Conservation (phyloP, 192 early-diverging fungal species). For the Pilaira anomala region DNA sequence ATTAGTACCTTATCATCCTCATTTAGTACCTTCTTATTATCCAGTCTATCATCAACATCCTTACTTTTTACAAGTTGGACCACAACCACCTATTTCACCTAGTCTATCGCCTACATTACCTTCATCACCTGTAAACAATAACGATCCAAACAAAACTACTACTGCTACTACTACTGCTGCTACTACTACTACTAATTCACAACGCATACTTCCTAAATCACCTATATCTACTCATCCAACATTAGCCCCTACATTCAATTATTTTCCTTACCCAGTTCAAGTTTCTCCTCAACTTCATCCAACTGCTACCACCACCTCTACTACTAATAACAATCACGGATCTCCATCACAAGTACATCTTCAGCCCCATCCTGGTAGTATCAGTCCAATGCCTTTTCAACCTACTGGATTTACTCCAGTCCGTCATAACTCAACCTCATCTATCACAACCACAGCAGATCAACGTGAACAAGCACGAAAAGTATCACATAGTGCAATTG, state of each 20-base stretch:
- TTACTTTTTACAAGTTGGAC: slow-evolving; percentile 6
- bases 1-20: slow-evolving; percentile 14
- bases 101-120: slow-evolving; percentile 12
- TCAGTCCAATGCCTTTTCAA: background rate
- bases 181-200: background rate
- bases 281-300: slow-evolving; percentile 18
- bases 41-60: slow-evolving; percentile 21
- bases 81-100: slow-evolving; percentile 14
- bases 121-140: too few relatives aligned
- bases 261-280: slow-evolving; percentile 15
- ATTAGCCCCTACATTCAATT: background rate
- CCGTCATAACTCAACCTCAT: slow-evolving; percentile 10
- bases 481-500: slow-evolving; percentile 80
- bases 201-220: slow-evolving; percentile 7
- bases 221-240: background rate
- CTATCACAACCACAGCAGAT: slow-evolving; percentile 29
- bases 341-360: slow-evolving; percentile 1
- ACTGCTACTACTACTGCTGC: background rate
- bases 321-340: background rate
- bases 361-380: background rate
- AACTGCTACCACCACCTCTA: background rate
- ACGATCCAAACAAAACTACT: too few relatives aligned
- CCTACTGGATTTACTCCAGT: background rate
- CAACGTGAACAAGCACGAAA: slow-evolving; percentile 72
- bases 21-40: slow-evolving; percentile 18